A percentile compares a stretch with the other conserved stretches of the same genome.
phyloP scores from a whole-genome alignment of 1,139 yeast genomes.

The Lodderomyces jiufengensis region DNA sequence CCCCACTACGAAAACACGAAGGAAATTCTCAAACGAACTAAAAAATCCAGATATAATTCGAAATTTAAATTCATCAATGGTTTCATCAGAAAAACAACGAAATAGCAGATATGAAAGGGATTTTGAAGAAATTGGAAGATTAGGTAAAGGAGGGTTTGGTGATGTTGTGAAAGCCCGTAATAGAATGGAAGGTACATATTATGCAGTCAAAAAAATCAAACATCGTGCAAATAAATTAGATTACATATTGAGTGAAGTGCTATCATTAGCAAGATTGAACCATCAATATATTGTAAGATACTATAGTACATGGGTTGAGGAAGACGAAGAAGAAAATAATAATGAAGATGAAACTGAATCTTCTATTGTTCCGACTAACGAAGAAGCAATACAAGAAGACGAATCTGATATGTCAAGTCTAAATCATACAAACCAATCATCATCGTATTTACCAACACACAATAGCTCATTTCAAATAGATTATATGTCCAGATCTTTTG shows the following conservation, averaged over 20 bases:
- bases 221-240: slow-evolving; percentile 79
- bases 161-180: slow-evolving; percentile 95
- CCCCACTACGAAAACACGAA: no score
- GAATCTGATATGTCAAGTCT: slow-evolving; percentile 9
- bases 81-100: slow-evolving; percentile 2
- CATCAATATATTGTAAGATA: slow-evolving; percentile 95
- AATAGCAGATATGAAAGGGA: slow-evolving; percentile 50
- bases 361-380: not conserved
- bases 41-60: no score
- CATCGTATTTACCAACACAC: slow-evolving; percentile 28
- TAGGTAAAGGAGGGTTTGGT: slow-evolving; percentile 98
- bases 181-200: slow-evolving; percentile 87
- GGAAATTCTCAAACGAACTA: no score
- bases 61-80: no score
- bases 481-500: slow-evolving; percentile 63
- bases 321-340: slow-evolving; percentile 29
- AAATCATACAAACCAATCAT: slow-evolving; percentile 19
- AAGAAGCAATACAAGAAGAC: slow-evolving; percentile 11
- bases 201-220: slow-evolving; percentile 88
- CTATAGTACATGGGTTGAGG: slow-evolving; percentile 97
- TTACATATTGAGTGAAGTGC: slow-evolving; percentile 81
- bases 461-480: slow-evolving; percentile 50
- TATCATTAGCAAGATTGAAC: slow-evolving; percentile 84
- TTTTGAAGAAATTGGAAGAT: slow-evolving; percentile 85
- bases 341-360: not conserved